Percentiles rank a stretch among this genome's conserved stretches.
phyloP scores from a whole-genome alignment of 805 yeast genomes.

The Teunomyces gatunensis region DNA sequence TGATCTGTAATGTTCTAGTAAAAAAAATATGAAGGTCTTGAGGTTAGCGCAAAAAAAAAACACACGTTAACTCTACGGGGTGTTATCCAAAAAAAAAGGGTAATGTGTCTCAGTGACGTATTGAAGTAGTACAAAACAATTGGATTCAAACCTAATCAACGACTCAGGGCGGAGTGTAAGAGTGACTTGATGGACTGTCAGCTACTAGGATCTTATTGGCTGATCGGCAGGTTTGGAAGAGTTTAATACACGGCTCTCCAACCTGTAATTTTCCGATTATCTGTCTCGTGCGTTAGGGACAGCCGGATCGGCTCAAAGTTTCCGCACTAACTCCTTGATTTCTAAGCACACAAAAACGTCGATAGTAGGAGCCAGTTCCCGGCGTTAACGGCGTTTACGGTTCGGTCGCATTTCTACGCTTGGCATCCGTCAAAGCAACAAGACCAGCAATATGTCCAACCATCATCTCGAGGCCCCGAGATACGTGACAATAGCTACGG shows the following conservation, averaged over 20 bases:
- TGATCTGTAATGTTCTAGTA: constrained; percentile 1
- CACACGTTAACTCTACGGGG: constrained; percentile 1
- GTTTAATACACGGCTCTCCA: background rate
- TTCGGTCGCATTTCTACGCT: background rate
- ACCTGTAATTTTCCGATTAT: background rate
- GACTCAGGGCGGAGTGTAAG: too few species aligned
- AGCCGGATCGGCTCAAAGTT: background rate
- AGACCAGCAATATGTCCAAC: too few species aligned
- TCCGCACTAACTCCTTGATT: background rate
- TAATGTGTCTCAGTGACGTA: background rate
- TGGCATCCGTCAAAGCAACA: background rate
- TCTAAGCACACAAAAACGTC: background rate
- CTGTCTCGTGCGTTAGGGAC: background rate
- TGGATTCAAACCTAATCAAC: too few species aligned
- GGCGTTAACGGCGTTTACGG: background rate
- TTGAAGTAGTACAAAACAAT: background rate
- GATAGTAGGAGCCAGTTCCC: background rate
- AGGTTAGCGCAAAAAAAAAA: background rate
- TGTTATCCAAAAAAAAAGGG: background rate
- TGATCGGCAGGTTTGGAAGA: background rate
- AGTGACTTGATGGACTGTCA: too few species aligned
- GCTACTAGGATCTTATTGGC: background rate
- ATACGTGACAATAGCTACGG: too few species aligned
- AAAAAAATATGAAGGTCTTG: background rate
- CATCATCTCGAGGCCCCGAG: too few species aligned